phyloP scores from a whole-genome alignment of 2,329 filamentous ascomycete species.

The Sporothrix mexicana region DNA sequence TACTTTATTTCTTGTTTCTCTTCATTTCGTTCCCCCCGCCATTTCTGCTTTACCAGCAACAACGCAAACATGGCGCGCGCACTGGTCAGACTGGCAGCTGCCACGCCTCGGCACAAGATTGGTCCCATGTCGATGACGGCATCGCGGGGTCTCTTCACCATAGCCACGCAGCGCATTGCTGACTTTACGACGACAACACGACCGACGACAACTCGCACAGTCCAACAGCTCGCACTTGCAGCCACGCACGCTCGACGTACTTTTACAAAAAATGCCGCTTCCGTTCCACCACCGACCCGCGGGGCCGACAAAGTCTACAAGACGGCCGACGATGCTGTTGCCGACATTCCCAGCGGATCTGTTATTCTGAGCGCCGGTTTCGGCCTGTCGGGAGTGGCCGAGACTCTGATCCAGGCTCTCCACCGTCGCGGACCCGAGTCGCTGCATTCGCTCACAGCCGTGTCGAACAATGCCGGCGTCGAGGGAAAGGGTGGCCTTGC shows the following conservation, averaged over 20 bases:
- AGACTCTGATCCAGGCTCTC: constrained; percentile 68
- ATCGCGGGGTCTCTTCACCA: constrained; percentile 7
- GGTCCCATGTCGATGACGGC: not conserved
- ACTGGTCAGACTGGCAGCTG: not conserved
- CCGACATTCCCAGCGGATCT: constrained; percentile 76
- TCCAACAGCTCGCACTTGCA: not conserved
- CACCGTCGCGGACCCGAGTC: constrained; percentile 41
- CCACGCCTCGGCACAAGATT: not conserved
- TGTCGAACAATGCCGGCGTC: constrained; percentile 21
- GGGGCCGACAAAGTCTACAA: constrained; percentile 65
- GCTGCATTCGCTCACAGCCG: constrained; percentile 5
- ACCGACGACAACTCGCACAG: not conserved
- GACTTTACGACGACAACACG: not conserved
- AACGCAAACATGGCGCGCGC: not conserved
- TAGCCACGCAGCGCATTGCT: not conserved
- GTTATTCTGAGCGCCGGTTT: constrained; percentile 82
- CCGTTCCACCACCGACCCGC: not conserved
- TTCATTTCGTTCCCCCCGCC: not conserved
- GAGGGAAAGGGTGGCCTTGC: constrained; percentile 64
- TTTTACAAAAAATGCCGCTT: not conserved
- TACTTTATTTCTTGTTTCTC: not conserved
- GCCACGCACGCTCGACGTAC: not conserved
- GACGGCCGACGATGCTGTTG: constrained; percentile 70
- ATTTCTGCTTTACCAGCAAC: not conserved
- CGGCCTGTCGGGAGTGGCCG: constrained; percentile 80